These are phyloP conservation scores for Blastocystis sp. DNA, from an alignment of 352 stramenopile species.

Conservation along the genomic window DNA sequence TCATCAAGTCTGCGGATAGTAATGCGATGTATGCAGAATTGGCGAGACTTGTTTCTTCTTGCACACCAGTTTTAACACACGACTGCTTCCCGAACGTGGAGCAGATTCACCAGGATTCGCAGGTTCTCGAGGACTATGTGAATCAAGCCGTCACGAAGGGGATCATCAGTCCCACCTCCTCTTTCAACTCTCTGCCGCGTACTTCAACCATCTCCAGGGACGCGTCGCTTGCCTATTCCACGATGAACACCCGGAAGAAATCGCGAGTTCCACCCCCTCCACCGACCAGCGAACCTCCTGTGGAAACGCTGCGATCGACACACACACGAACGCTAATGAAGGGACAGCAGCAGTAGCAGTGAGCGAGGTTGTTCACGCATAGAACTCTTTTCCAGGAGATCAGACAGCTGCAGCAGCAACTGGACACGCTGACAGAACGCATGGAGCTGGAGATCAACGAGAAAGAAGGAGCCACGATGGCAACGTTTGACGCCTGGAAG, in stretches of 20 bases:
- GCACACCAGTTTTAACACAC: neutral
- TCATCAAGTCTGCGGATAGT: neutral
- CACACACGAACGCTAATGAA: neutral
- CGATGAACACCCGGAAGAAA: neutral
- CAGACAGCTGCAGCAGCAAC: neutral
- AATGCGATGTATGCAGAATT: neutral
- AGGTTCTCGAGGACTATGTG: neutral
- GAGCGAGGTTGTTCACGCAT: neutral
- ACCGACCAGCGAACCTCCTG: neutral
- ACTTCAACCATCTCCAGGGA: neutral
- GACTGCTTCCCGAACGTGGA: neutral
- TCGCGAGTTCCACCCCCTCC: neutral
- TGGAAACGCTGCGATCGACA: neutral
- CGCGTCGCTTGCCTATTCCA: neutral
- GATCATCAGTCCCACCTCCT: neutral
- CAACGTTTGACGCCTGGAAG: neutral
- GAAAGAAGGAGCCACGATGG: neutral
- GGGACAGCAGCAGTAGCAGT: neutral
- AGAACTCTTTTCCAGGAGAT: neutral
- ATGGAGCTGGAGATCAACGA: neutral
- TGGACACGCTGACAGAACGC: neutral
- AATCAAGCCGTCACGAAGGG: neutral
- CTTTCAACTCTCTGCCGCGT: neutral
- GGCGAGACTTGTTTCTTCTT: neutral
- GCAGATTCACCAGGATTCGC: neutral